Evolutionary conservation across 768 basidiomycete genomes (phyloP).

Genomic region (Russula sp.): DNA sequence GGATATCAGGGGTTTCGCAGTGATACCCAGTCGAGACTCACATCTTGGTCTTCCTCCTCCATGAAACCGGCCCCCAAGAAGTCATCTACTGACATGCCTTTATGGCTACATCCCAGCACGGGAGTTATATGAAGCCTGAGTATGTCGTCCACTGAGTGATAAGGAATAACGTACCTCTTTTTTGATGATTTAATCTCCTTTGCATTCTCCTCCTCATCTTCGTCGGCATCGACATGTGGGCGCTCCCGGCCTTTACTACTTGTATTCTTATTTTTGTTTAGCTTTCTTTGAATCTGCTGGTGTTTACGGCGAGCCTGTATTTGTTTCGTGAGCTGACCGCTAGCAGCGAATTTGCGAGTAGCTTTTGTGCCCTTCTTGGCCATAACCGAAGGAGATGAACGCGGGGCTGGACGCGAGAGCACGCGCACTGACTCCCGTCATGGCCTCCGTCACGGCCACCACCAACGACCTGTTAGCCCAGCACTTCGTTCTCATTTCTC

Average conservation of each 20-base stretch:
- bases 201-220: slow-evolving; percentile 34
- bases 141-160: not conserved
- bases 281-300: slow-evolving; percentile 70
- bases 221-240: slow-evolving; percentile 25
- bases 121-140: not conserved
- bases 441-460: slow-evolving; percentile 39
- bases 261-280: slow-evolving; percentile 51
- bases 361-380: slow-evolving; percentile 70
- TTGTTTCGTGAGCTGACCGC: slow-evolving; percentile 82
- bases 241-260: slow-evolving; percentile 36
- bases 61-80: slow-evolving; percentile 71
- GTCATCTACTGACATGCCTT: slow-evolving; percentile 72
- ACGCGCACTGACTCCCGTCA: slow-evolving; percentile 4
- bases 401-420: not conserved
- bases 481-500: slow-evolving; percentile 57
- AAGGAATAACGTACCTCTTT: slow-evolving; percentile 23
- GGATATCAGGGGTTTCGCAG: not conserved
- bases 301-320: slow-evolving; percentile 82
- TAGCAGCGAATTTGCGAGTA: slow-evolving; percentile 82
- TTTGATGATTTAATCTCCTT: slow-evolving; percentile 33
- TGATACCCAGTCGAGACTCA: slow-evolving; percentile 27
- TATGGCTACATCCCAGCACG: slow-evolving; percentile 36
- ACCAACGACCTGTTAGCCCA: slow-evolving; percentile 64
- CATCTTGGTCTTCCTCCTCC: slow-evolving; percentile 58
- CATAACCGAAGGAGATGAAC: slow-evolving; percentile 34